Evolutionary conservation across 2,329 filamentous ascomycete species (phyloP), one percentile per base, ranked within the genome.

Genomic region (Harringtonia aguacate): DNA sequence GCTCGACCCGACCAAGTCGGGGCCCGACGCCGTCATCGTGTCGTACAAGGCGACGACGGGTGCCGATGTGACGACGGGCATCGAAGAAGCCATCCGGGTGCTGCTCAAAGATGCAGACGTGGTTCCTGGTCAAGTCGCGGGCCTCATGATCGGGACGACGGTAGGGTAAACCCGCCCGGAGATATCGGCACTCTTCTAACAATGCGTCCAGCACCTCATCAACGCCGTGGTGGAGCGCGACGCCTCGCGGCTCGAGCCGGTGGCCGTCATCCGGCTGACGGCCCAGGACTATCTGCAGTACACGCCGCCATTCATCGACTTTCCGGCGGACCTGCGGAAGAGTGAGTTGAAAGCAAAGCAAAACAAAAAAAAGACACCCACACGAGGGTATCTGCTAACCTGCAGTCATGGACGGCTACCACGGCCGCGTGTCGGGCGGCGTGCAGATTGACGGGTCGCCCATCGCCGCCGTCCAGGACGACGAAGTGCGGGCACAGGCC

Each of bases 371-470:
- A n/a, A n/a, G n/a, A n/a, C n/a, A n/a, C n/a, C n/a, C n/a, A n/a
- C n/a, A n/a, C n/a, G n/a, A n/a, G 6, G 15, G 31, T 13, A 7
- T 58, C 61, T 13, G 55, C 56, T 2, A 60, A 73, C 22, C 24
- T 27, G 7, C 24, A 27, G 24, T 75, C 24, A 61, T 75, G 44
- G 57, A 68, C 21, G 70, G 69, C 0, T 62, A 72, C 45, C 61
- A 64, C 37, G 61, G 59, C 41, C 62, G 66, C 49, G 58, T 77
- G 36, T 67, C 74, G 53, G 68, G 74, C 8, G 72, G 72, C 1
- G 54, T 75, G 5, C 68, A 77, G 50, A 65, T 75, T 17, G 72
- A 75, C 48, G 72, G 72, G 0, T 55, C 55, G 3, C 51, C 68
- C 17, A 72, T 73, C 44, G 61, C 63, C 2, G 61, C 65, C 10